Evolutionary conservation across 1,139 yeast genomes (phyloP), one percentile per base, ranked within the genome.

Genomic region (Suhomyces panamericanus): DNA sequence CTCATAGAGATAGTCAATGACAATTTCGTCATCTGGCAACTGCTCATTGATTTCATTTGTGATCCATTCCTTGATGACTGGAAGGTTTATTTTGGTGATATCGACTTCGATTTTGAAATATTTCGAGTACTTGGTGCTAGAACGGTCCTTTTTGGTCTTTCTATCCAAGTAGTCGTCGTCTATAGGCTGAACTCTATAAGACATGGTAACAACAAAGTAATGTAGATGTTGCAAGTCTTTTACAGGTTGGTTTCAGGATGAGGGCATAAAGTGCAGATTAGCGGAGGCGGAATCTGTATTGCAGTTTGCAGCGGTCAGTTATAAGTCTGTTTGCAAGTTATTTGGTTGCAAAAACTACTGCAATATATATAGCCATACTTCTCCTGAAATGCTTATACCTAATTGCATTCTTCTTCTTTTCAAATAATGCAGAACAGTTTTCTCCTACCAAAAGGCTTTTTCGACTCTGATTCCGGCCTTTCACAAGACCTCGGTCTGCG

Each of bases 11-110:
- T 72, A 75, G 33, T 73, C 78, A 7, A 64, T 59, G 4, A 75
- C 67, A 8, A 76, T 71, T 29, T 77, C 81, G 49, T 77, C 81
- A 40, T 75, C 79, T 1, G 77, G 77, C 14, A 75, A 52, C 17
- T 66, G 58, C 37, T 64, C 58, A 15, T 60, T 55, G 31, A 76
- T 47, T 38, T 56, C 54, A 6, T 54, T 52, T 2, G 49, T 51
- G 13, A 75, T 65, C 77, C 80, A 76, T 20, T 52, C 51, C 41
- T 64, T 61, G 2, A 75, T 58, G 20, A 70, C 62, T 1, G 49
- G 46, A 43, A 64, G 51, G 47, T 72, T 66, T n/a, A 75, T 68
- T 48, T 67, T 70, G 7, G 58, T 33, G 13, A 67, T 59, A 39
- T 66, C 64, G 3, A 75, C 71, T 20, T 49, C 43, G 31, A 52